Evolutionary conservation across 2,329 filamentous ascomycete genomes (phyloP), one percentile per base, ranked within the genome.

Genomic region (Monosporascus sp.): DNA sequence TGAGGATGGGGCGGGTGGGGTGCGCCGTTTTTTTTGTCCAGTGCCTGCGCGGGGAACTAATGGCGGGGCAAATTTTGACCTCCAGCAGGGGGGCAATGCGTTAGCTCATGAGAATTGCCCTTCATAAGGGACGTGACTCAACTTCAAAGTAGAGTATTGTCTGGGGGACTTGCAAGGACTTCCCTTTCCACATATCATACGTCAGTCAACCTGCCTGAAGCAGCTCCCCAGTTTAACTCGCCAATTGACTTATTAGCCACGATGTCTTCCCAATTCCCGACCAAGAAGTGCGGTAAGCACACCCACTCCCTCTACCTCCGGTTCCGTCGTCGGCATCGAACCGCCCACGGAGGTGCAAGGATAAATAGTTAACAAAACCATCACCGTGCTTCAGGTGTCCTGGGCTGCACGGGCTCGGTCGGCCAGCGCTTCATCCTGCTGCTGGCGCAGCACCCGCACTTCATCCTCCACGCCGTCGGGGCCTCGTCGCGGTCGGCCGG

Each of bases 401-500:
- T 97, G 53, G 92, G 93, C 64, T 90, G 88, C 73, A 97, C 93
- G 35, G 94, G 94, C 67, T 95, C 91, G 37, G 93, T 97, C 15
- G 93, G 93, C 64, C 91, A 96, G 74, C 86, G 94, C 66, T 97
- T 97, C 72, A 94, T 97, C 69, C 86, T 97, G 36, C 83, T 97
- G 50, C 87, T 97, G 58, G 86, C 89, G 45, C 81, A 90, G 51
- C 93, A 97, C 74, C 92, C 93, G 17, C 83, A 88, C 71, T 89
- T 97, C 65, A 84, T 85, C 59, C 85, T 97, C 54, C 88, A 94
- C 60, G 91, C 91, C 54, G 83, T 97, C 49, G 94, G 94, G 58
- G 94, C 94, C 37, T 96, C 91, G 18, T 84, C 89, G 54, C 84
- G 90, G 54, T 96, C 91, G 9, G 90, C 90, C 7, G 92, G 92